Evolutionary conservation across 371 early-diverging fungal species (phyloP).

Genomic region (Batkoa obscura): DNA sequence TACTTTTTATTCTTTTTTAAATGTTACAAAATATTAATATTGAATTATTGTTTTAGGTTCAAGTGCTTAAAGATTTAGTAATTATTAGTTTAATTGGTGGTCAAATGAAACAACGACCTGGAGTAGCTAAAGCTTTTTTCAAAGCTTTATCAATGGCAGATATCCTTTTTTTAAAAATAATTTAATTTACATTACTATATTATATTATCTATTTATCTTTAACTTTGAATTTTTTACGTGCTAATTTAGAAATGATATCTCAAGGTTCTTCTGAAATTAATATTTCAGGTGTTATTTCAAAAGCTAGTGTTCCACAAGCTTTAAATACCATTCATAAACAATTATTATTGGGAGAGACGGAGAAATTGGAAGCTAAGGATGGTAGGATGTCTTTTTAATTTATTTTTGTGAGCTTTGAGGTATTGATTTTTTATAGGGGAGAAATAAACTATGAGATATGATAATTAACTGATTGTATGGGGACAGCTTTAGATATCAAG

Average conservation of each 20-base stretch:
- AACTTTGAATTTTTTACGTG: conserved; percentile 11
- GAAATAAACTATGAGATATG: too few relatives aligned
- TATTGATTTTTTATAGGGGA: too few relatives aligned
- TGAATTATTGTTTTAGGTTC: conserved; percentile 15
- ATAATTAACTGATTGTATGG: too few relatives aligned
- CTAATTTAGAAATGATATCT: conserved; percentile 96
- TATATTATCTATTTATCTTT: too few relatives aligned
- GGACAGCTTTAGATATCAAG: too few relatives aligned
- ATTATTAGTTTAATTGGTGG: conserved; percentile 90
- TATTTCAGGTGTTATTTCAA: conserved; percentile 85
- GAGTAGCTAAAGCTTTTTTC: conserved; percentile 86
- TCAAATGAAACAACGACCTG: conserved; percentile 89
- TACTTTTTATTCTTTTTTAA: conserved; percentile 6
- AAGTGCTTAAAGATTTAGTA: conserved; percentile 62
- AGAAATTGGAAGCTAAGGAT: too few relatives aligned
- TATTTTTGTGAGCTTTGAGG: too few relatives aligned
- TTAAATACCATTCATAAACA: conserved; percentile 59
- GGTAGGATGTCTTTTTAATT: too few relatives aligned
- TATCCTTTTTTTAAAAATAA: too few relatives aligned
- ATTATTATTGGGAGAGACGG: too few relatives aligned
- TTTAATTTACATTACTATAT: too few relatives aligned
- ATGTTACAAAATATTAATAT: background rate
- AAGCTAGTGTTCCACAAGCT: conserved; percentile 41
- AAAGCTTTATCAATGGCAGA: conserved; percentile 58
- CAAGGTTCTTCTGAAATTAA: conserved; percentile 95